phyloP scores from a whole-genome alignment of 75 land plant genomes.

The Sequoiadendron giganteum region DNA sequence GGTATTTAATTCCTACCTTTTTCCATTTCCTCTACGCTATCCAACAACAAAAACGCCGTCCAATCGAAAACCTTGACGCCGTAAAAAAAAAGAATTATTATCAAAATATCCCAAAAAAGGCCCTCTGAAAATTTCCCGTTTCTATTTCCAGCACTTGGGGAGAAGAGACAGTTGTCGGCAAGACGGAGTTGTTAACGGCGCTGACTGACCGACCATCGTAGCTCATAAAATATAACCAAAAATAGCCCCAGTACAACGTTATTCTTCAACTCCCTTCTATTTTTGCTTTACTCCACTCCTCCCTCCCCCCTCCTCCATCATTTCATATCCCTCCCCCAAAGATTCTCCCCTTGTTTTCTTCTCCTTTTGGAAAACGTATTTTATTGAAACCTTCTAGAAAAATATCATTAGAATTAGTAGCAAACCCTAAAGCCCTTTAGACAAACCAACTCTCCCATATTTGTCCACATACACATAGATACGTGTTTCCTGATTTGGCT shows the following conservation, averaged over 20 bases:
- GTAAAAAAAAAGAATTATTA: neutral
- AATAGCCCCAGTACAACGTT: neutral
- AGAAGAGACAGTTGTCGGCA: neutral
- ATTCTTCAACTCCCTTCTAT: neutral
- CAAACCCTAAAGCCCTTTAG: no score
- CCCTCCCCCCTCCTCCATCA: no score
- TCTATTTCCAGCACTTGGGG: neutral
- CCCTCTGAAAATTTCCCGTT: neutral
- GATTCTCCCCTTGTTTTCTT: constrained; percentile 2
- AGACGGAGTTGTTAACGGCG: neutral
- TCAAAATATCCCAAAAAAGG: no score
- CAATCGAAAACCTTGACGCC: constrained; percentile 4
- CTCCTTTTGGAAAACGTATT: neutral
- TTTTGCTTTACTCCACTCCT: neutral
- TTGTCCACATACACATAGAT: neutral
- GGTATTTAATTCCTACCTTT: neutral
- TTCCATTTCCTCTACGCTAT: neutral
- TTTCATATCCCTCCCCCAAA: neutral
- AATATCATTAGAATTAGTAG: no score
- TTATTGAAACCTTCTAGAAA: no score
- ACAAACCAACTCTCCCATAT: neutral
- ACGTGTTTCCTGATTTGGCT: neutral
- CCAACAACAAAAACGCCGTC: neutral
- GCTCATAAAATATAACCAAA: neutral
- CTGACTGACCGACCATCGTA: neutral